These are phyloP conservation scores for Macrotyloma uniflorum DNA, from an alignment of 306 rosid species.

Conservation along the genomic window DNA sequence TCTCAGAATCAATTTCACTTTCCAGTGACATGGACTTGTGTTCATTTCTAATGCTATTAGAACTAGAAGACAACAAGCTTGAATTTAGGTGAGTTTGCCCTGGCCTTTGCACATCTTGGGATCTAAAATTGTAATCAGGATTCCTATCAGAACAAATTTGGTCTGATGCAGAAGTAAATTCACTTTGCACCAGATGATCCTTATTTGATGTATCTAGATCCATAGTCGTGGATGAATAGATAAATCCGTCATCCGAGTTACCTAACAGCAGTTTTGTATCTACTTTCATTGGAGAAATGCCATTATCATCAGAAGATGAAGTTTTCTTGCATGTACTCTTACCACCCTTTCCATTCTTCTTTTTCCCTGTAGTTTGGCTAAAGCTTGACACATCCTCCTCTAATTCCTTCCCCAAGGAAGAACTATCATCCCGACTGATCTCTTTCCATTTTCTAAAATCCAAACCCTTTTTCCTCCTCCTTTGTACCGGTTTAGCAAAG, in stretches of 20 bases:
- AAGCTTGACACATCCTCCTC: conserved; percentile 16
- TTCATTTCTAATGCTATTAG: conserved; percentile 40
- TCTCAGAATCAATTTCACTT: conserved; percentile 79
- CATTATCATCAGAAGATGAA: conserved; percentile 34
- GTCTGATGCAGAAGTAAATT: conserved; percentile 18
- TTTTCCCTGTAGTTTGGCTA: conserved; percentile 36
- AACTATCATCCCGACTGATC: conserved; percentile 47
- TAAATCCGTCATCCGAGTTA: conserved; percentile 19
- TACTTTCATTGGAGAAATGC: conserved; percentile 22
- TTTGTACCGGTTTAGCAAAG: conserved; percentile 68
- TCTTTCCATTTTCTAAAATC: conserved; percentile 73
- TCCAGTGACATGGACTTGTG: conserved; percentile 52
- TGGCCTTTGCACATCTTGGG: conserved; percentile 23
- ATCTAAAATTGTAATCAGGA: conserved; percentile 26
- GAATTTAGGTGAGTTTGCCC: conserved; percentile 37
- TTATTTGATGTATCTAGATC: conserved; percentile 45
- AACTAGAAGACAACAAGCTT: conserved; percentile 33
- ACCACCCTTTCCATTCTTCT: conserved; percentile 32
- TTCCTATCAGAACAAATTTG: conserved; percentile 14
- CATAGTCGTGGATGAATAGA: conserved; percentile 33
- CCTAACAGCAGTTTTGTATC: conserved; percentile 30
- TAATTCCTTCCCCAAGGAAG: conserved; percentile 40
- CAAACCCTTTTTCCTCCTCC: conserved; percentile 66
- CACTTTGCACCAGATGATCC: conserved; percentile 36
- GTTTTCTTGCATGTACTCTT: conserved; percentile 39